Conservation (phyloP, 352 stramenopile genomes). For the Phytophthora fragariaefolia region DNA sequence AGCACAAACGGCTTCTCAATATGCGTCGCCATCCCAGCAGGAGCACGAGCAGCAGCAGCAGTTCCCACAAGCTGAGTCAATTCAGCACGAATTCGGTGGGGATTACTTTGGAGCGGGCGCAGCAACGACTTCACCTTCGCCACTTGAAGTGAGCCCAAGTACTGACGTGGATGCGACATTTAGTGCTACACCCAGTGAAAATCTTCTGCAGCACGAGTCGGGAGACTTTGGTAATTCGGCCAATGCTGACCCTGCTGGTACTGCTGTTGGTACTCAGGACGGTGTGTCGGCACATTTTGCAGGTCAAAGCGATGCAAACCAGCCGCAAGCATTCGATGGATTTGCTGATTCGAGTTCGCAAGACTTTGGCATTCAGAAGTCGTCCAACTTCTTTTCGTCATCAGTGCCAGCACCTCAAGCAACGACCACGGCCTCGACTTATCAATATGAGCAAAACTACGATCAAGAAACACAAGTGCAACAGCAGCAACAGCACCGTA, state of each 20-base stretch:
- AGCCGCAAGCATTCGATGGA: slow-evolving; percentile 25
- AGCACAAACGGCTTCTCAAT: slow-evolving; percentile 10
- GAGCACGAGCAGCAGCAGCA: slow-evolving; percentile 14
- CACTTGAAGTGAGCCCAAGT: slow-evolving; percentile 5
- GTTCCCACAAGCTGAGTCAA: slow-evolving; percentile 1
- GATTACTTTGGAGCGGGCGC: slow-evolving; percentile 14
- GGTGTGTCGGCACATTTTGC: slow-evolving; percentile 7
- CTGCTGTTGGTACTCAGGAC: slow-evolving; percentile 2
- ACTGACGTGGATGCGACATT: slow-evolving; percentile 1
- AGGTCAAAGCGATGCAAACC: slow-evolving; percentile 10
- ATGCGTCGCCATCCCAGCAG: slow-evolving; percentile 10
- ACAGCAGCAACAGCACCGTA: slow-evolving; percentile 15
- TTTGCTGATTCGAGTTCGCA: slow-evolving; percentile 33
- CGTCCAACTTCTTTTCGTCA: slow-evolving; percentile 53
- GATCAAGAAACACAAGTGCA: slow-evolving; percentile 1
- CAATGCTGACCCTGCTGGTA: background rate
- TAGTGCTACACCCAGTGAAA: slow-evolving; percentile 6
- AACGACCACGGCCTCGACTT: slow-evolving; percentile 15
- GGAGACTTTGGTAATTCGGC: slow-evolving; percentile 4
- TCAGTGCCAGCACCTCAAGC: slow-evolving; percentile 24
- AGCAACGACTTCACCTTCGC: background rate
- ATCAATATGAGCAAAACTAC: slow-evolving; percentile 22
- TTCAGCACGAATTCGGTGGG: slow-evolving; percentile 7
- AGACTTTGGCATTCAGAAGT: slow-evolving; percentile 14
- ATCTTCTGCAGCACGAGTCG: slow-evolving; percentile 10